Percentiles rank a stretch among this genome's conserved stretches.
Conservation (phyloP, 257 asterid species). For the Scutellaria baicalensis region DNA sequence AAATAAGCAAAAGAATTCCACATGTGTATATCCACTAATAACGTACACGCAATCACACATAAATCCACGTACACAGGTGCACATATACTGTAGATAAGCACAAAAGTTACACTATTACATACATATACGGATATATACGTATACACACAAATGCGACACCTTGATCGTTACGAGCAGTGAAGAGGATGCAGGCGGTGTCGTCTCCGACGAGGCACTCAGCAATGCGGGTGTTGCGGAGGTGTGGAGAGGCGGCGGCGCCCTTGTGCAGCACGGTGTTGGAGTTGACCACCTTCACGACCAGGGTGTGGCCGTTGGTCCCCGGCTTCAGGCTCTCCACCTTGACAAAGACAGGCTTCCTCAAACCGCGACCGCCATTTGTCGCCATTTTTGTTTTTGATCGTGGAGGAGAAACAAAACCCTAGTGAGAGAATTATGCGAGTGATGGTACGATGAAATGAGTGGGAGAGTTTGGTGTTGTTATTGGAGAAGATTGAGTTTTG, state of each 20-base stretch:
- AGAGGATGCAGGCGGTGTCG: constrained; percentile 59
- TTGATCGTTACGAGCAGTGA: constrained; percentile 83
- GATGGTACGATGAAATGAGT: not conserved
- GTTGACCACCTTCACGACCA: constrained; percentile 45
- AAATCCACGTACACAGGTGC: no score
- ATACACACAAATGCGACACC: constrained; percentile 22
- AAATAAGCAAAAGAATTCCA: not conserved
- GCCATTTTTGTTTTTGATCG: constrained; percentile 27
- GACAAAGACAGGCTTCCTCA: constrained; percentile 63
- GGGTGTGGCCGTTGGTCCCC: constrained; percentile 55
- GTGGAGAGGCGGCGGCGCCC: constrained; percentile 41
- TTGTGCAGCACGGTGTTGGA: constrained; percentile 38
- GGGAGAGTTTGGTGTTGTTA: not conserved
- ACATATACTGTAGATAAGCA: no score
- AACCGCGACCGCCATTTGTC: constrained; percentile 13
- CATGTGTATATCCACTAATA: no score
- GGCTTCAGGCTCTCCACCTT: constrained; percentile 59
- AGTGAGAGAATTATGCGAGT: constrained; percentile 10
- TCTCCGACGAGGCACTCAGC: constrained; percentile 80
- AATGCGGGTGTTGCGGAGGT: constrained; percentile 47
- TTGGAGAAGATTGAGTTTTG: not conserved
- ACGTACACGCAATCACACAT: no score
- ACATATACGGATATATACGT: no score
- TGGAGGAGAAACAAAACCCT: constrained; percentile 18
- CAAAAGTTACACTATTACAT: no score